Conservation (phyloP, 192 early-diverging fungal species). For the Coemansia sp. region DNA sequence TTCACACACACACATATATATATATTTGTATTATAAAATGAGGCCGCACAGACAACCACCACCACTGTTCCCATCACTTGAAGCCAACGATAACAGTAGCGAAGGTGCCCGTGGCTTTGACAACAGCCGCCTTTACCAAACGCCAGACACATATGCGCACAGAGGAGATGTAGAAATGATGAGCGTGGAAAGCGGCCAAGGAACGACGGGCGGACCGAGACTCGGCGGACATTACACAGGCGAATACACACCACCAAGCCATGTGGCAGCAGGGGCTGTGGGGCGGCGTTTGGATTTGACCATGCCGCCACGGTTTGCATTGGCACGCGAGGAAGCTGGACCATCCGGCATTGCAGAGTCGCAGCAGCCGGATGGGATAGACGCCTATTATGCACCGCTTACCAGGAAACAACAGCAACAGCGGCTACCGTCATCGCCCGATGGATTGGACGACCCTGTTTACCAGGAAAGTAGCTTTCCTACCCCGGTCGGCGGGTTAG, state of each 20-base stretch:
- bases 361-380: neutral
- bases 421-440: neutral
- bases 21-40: neutral
- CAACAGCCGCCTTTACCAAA: neutral
- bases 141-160: neutral
- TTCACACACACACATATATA: no score
- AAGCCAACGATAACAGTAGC: neutral
- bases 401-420: neutral
- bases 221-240: neutral
- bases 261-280: constrained; percentile 14
- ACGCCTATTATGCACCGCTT: constrained; percentile 7
- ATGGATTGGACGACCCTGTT: constrained; percentile 10
- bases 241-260: constrained; percentile 14
- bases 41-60: neutral
- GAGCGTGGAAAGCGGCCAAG: neutral
- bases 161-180: neutral
- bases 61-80: neutral
- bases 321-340: neutral
- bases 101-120: no score
- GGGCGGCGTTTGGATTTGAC: constrained; percentile 17
- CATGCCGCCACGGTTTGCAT: neutral
- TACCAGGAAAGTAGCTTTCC: constrained; percentile 1
- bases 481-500: neutral
- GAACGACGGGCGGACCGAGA: neutral
- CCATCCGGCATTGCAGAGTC: neutral